phyloP scores from a whole-genome alignment of 805 yeast genomes.

The Priceomyces castillae region DNA sequence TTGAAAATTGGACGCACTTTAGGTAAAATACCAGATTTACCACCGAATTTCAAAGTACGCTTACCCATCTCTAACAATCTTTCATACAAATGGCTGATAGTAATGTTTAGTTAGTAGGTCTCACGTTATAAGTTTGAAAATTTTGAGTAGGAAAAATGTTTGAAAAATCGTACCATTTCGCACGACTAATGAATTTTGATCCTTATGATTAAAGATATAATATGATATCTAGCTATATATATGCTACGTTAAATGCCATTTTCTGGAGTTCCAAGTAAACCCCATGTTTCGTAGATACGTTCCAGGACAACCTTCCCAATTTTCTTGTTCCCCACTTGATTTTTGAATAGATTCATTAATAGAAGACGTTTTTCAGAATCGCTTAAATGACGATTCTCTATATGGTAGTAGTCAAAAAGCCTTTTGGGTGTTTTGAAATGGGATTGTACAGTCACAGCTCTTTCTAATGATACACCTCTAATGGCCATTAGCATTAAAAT shows the following conservation, averaged over 20 bases:
- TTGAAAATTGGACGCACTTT: slow-evolving; percentile 72
- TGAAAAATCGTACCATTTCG: background rate
- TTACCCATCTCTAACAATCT: slow-evolving; percentile 39
- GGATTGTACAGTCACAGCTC: slow-evolving; percentile 74
- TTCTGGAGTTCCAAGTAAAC: slow-evolving; percentile 19
- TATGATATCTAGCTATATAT: background rate
- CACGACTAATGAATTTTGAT: slow-evolving; percentile 1
- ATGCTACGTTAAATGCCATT: too few species aligned
- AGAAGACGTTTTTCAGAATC: slow-evolving; percentile 30
- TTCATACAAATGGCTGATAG: background rate
- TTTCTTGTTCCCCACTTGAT: slow-evolving; percentile 50
- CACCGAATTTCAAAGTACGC: slow-evolving; percentile 50
- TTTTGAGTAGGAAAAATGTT: background rate
- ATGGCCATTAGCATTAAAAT: slow-evolving; percentile 74
- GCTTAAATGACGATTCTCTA: slow-evolving; percentile 15
- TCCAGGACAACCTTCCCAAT: slow-evolving; percentile 52
- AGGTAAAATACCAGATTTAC: slow-evolving; percentile 83
- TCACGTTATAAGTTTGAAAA: background rate
- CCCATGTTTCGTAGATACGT: slow-evolving; percentile 59
- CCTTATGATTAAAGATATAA: too few species aligned
- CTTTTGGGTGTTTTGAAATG: slow-evolving; percentile 66
- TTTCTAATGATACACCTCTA: slow-evolving; percentile 79
- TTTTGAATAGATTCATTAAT: slow-evolving; percentile 28
- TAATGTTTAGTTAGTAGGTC: background rate
- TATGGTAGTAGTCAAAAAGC: slow-evolving; percentile 50